Conservation (phyloP, 2,329 filamentous ascomycete species). For the Thielaviopsis ethacetica region DNA sequence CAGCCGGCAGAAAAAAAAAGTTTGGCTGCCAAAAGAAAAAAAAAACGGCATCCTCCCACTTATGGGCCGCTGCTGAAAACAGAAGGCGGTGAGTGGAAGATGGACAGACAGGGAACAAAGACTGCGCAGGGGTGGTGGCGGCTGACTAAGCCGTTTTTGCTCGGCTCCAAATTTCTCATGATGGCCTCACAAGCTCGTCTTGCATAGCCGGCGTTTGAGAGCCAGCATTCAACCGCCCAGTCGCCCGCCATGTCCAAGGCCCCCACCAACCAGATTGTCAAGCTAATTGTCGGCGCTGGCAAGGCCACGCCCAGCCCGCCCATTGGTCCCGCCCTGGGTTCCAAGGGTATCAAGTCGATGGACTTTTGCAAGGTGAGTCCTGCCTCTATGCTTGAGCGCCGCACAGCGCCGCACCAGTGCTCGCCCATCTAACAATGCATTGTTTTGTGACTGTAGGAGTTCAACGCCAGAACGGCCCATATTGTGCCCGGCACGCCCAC, state of each 20-base stretch:
- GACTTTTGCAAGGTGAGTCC: constrained; percentile 85
- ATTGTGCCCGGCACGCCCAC: constrained; percentile 71
- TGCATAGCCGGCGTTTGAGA: neutral
- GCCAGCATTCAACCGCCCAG: neutral
- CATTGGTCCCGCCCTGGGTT: constrained; percentile 88
- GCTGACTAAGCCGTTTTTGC: constrained; percentile 8
- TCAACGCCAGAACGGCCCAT: constrained; percentile 85
- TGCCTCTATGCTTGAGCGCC: neutral
- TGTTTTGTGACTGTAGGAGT: constrained; percentile 48
- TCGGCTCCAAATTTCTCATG: constrained; percentile 8
- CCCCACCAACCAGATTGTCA: constrained; percentile 61
- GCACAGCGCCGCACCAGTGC: neutral
- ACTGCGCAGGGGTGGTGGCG: neutral
- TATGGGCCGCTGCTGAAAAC: neutral
- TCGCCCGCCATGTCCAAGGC: constrained; percentile 34
- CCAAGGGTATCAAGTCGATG: constrained; percentile 97
- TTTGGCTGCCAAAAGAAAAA: constrained; percentile 3
- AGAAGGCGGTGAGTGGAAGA: constrained; percentile 7
- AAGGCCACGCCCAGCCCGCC: constrained; percentile 90
- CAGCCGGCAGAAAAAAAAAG: constrained; percentile 12
- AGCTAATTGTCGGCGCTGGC: constrained; percentile 91
- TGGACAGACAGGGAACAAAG: too few relatives aligned
- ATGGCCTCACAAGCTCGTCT: neutral
- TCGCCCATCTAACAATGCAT: neutral
- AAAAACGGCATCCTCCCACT: neutral